Evolutionary conservation across 805 yeast genomes (phyloP), one percentile per base, ranked within the genome.

Genomic region (Candida jianshihensis): DNA sequence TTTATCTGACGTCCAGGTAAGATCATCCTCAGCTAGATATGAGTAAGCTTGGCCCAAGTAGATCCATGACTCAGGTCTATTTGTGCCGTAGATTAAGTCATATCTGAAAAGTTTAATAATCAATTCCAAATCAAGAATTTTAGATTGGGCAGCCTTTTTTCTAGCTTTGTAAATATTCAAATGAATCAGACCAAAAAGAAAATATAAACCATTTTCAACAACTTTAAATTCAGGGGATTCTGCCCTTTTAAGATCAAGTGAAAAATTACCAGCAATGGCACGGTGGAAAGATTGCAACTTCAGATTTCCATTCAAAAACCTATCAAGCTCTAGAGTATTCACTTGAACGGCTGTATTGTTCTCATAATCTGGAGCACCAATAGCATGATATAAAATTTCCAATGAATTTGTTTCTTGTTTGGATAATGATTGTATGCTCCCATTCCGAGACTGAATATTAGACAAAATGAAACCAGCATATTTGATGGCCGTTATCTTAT

Each of bases 1-100:
- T 49, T 83, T 83, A 48, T 89, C 96, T 0, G 95, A 78, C 1
- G 90, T 83, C 94, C 96, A 87, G n/a, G 85, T 76, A 38, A 92
- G 59, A 44, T 86, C 96, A 55, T 88, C 96, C 45, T 90, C 97
- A 0, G 82, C 95, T 28, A 84, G 61, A 39, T 67, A 78, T 0
- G 88, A 79, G 47, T 71, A 88, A 0, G 90, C 78, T 51, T 81
- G 87, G 0, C 94, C 96, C 12, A 92, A 55, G 1, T 86, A 67
- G 28, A 77, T 64, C 99, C 99, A 92, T 8, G 85, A 76, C 57
- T 92, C 98, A 32, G 81, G 68, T 21, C 96, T 63, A 27, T 71
- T 61, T 2, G 82, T 70, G 4, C 82, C 77, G 47, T 78, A 78
- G 1, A 78, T 49, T 14, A 92, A 57, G 54, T 92, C 97, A 36